Evolutionary conservation across 768 basidiomycete genomes (phyloP), one percentile per base, ranked within the genome.

Genomic region (Rossbeevera mucosa): DNA sequence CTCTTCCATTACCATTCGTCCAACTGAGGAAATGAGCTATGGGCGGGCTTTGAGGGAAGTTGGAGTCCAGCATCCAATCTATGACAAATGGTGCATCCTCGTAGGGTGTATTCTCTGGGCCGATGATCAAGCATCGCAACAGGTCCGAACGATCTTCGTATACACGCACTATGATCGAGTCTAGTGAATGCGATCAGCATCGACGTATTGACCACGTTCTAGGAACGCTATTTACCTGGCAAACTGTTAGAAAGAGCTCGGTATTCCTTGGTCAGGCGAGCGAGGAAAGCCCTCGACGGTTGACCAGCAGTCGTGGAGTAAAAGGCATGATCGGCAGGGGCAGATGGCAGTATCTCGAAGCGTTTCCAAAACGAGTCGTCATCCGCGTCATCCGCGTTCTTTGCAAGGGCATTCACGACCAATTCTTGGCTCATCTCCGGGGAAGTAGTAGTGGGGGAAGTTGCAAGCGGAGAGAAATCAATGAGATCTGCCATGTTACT

Each of bases 71-170:
- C 78, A 85, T 82, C 90, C 90, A 92, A 70, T 97, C 94, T 51
- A 96, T 95, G 22, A 96, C 85, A 70, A 95, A 94, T 0, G 94
- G 94, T 18, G 91, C 91, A 67, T 94, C 88, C 67, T 91, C 82
- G 59, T 95, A 96, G n/a, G 94, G 94, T 8, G 94, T 96, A 57
- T 93, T 94, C 60, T 88, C 83, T 52, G 93, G 91, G 3, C 94
- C 94, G 56, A 97, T 84, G 54, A 97, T 97, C 45, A 97, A 76
- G 63, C 80, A 88, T 28, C 94, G 82, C 54, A 96, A 69, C 31
- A 97, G 77, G 72, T 97, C 94, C 41, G 82, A 76, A 24, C 94
- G 82, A 66, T 95, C 88, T 68, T 96, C 94, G 64, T 89, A 97
- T 22, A 87, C 86, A 52, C 93, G 83, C 44, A 97, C 90, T 48